Evolutionary conservation across 768 basidiomycete species (phyloP).

Genomic region (Harrya chromipes): DNA sequence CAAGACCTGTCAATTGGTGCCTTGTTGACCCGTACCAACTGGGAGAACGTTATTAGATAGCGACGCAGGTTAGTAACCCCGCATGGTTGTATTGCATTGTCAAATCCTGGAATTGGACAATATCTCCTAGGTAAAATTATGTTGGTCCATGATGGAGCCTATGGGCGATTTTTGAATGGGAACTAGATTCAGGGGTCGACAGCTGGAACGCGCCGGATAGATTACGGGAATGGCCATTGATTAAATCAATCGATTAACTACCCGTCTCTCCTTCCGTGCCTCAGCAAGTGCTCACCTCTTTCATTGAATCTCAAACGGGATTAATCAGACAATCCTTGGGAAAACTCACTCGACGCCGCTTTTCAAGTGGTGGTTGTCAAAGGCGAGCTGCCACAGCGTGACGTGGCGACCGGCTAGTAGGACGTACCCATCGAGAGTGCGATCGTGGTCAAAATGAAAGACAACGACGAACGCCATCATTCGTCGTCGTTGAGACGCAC

Average conservation of each 20-base stretch:
- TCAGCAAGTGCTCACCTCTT: neutral
- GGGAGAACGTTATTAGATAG: constrained; percentile 10
- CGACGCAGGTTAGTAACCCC: constrained; percentile 10
- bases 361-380: neutral
- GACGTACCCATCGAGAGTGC: neutral
- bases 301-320: neutral
- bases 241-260: constrained; percentile 8
- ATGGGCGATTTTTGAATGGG: constrained; percentile 2
- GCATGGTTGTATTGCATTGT: constrained; percentile 23
- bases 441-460: neutral
- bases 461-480: neutral
- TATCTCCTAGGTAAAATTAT: neutral
- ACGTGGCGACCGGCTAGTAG: neutral
- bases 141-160: neutral
- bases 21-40: constrained; percentile 9
- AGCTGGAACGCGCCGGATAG: neutral
- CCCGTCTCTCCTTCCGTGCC: neutral
- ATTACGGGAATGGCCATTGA: constrained; percentile 12
- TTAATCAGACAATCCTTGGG: neutral
- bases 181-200: constrained; percentile 3
- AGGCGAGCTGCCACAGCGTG: neutral
- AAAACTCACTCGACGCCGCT: constrained; percentile 2
- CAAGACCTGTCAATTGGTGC: constrained; percentile 9
- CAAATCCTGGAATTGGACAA: neutral
- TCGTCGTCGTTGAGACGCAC: neutral